Percentiles rank a stretch among this genome's conserved stretches.
Evolutionary conservation across 495 filamentous ascomycete genomes (phyloP).

Genomic region (Aspergillus ellipticus): DNA sequence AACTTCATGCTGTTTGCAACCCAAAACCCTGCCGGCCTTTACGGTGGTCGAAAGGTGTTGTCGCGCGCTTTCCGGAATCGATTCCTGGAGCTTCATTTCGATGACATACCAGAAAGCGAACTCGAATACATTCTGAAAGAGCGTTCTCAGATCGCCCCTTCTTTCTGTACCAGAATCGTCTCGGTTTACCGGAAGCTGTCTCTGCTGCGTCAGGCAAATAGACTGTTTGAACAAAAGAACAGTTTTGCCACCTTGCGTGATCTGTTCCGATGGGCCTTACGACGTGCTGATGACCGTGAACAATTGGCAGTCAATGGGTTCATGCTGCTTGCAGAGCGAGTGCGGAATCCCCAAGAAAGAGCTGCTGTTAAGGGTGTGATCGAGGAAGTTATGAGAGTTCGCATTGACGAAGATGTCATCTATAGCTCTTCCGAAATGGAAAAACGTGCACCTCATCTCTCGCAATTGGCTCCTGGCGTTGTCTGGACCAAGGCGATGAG

Average conservation of each 20-base stretch:
- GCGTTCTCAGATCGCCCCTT: conserved; percentile 82
- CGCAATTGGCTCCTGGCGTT: conserved; percentile 51
- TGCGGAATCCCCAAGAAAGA: conserved; percentile 85
- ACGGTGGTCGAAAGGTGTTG: conserved; percentile 88
- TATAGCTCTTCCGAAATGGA: conserved; percentile 64
- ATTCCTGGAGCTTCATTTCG: conserved; percentile 96
- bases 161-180: conserved; percentile 86
- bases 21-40: conserved; percentile 93
- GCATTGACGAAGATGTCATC: conserved; percentile 66
- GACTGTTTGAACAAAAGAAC: conserved; percentile 95
- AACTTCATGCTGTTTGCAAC: conserved; percentile 99
- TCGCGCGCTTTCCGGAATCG: conserved; percentile 94
- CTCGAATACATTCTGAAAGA: conserved; percentile 89
- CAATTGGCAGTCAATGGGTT: conserved; percentile 90
- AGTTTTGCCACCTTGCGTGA: conserved; percentile 96
- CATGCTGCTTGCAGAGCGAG: conserved; percentile 92
- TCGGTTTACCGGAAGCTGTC: conserved; percentile 92
- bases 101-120: conserved; percentile 95
- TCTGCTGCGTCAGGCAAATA: conserved; percentile 76
- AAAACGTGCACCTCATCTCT: conserved; percentile 33
- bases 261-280: conserved; percentile 93
- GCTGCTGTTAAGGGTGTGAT: conserved; percentile 81
- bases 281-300: conserved; percentile 77
- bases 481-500: conserved; percentile 97
- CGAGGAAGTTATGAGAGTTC: conserved; percentile 86